These are phyloP conservation scores for Fusarium acutatum DNA, from an alignment of 2,329 filamentous ascomycete species.

Conservation along the genomic window DNA sequence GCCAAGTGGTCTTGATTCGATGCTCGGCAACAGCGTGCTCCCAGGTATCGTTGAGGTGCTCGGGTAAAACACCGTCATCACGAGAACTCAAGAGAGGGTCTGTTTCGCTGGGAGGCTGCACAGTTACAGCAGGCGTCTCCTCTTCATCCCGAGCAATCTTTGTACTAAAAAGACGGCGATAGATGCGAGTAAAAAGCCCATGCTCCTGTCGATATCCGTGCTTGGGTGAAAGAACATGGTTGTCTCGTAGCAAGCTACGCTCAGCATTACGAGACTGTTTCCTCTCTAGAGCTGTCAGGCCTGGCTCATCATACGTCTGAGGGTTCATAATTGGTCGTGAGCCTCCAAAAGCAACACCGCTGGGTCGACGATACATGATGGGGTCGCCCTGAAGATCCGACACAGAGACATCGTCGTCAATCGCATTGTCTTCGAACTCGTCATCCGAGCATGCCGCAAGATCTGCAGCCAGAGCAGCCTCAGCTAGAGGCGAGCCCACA, in stretches of 20 bases:
- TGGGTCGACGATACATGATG: conserved; percentile 76
- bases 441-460: conserved; percentile 70
- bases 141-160: conserved; percentile 53
- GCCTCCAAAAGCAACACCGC: conserved; percentile 77
- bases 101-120: conserved; percentile 52
- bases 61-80: conserved; percentile 54
- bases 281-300: conserved; percentile 63
- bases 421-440: conserved; percentile 51
- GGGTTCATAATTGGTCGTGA: conserved; percentile 75
- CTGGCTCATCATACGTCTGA: conserved; percentile 54
- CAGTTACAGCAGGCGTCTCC: conserved; percentile 47
- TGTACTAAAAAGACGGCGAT: conserved; percentile 63
- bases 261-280: conserved; percentile 67
- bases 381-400: conserved; percentile 53
- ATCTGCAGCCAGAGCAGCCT: conserved; percentile 72
- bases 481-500: conserved; percentile 71
- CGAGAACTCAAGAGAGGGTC: conserved; percentile 51
- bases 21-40: conserved; percentile 84
- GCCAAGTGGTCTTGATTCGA: conserved; percentile 89
- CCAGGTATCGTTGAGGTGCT: conserved; percentile 78
- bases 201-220: conserved; percentile 49
- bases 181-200: conserved; percentile 53
- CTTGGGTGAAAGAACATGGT: conserved; percentile 71
- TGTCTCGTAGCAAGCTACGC: conserved; percentile 69
- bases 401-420: conserved; percentile 44